Evolutionary conservation across 352 stramenopile species (phyloP).

Genomic region (Phytophthora idaei): DNA sequence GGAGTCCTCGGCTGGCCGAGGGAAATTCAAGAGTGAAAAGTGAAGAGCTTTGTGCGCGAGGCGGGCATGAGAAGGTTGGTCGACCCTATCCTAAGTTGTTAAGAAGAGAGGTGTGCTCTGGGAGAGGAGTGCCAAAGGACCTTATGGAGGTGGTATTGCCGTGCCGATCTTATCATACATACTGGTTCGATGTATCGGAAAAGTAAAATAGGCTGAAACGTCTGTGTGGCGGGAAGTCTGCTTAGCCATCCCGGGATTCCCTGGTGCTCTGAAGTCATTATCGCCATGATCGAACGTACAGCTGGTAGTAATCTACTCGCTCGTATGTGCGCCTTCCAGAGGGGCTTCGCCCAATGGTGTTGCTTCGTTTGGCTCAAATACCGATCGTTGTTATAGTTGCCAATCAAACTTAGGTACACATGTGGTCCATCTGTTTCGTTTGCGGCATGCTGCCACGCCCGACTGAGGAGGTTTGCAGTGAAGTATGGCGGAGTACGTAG

Average conservation of each 20-base stretch:
- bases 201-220: not conserved
- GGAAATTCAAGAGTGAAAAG: not conserved
- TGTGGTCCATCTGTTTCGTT: no score
- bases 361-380: no score
- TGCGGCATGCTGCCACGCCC: no score
- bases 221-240: not conserved
- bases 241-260: not conserved
- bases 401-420: no score
- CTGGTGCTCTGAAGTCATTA: not conserved
- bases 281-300: not conserved
- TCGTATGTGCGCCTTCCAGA: no score
- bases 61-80: no score
- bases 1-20: not conserved
- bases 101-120: not conserved
- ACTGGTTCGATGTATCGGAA: not conserved
- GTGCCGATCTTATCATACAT: not conserved
- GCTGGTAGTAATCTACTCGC: not conserved
- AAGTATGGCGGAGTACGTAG: no score
- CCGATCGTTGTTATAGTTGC: no score
- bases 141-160: not conserved
- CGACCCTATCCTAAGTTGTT: no score
- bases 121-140: not conserved
- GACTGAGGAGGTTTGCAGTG: no score
- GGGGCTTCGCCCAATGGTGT: no score
- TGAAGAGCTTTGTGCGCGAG: not conserved